Evolutionary conservation across 192 early-diverging fungal genomes (phyloP), one percentile per base, ranked within the genome.

Genomic region (Dissophora ornata): DNA sequence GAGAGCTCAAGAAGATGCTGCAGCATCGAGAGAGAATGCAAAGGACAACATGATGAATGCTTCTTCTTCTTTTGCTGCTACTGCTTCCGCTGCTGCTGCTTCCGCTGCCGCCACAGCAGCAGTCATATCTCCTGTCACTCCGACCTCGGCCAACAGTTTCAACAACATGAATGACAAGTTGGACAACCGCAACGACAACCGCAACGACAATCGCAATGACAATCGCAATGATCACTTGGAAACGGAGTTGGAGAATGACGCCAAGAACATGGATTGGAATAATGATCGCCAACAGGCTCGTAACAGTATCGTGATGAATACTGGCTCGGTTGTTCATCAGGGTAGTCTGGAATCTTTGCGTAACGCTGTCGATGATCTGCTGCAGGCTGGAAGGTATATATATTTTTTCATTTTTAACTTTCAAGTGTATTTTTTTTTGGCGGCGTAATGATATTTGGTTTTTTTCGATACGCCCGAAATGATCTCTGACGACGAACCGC

Each of bases 281-380:
- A 58, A 83, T 25, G 85, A 80, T 56, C 80, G 82, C 28, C 62
- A 85, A 34, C 86, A 86, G 19, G 57, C 61, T 57, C 63, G 85
- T 15, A 82, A 86, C 57, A 95, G 93, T 21, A 85, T 84, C 15
- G 85, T 98, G 36, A 86, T 92, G 15, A 90, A 90, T 33, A 82
- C 83, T 4, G 82, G 87, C 28, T 83, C 97, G 22, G 83, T 86
- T 25, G 80, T 85, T 18, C 97, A 95, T 83, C 90, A 96, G 68
- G 85, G 83, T 15, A 75, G 63, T 44, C 48, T 75, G 48, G 50
- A 46, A 12, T 48, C 62, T 13, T 75, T 75, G 63, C 71, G 71
- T 2, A 75, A 75, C 47, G 90, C 94, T n/a, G 86, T 96, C 30
- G 92, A 96, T 70, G 87, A 89, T 32, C 82, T 98, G 9, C 77